These are phyloP conservation scores for Cladophialophora yegresii DNA, from an alignment of 2,329 filamentous ascomycete species.

Conservation along the genomic window DNA sequence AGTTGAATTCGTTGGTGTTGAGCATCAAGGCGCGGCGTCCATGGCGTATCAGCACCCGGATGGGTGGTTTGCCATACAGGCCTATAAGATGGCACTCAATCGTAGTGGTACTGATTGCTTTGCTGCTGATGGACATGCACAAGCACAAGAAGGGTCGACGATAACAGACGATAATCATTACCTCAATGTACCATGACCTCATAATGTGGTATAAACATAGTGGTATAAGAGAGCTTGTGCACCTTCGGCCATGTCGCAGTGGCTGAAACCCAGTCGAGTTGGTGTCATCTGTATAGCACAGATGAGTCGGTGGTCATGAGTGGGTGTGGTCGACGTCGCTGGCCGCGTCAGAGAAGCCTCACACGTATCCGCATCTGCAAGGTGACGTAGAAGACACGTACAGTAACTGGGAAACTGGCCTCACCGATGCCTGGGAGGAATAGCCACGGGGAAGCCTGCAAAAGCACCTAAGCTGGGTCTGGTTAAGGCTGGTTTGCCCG, in stretches of 20 bases:
- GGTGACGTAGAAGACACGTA: background rate
- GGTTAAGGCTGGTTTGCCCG: slow-evolving; percentile 1
- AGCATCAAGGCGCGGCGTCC: slow-evolving; percentile 1
- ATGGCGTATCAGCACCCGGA: background rate
- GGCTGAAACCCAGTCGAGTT: slow-evolving; percentile 1
- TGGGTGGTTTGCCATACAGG: background rate
- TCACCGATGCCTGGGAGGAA: background rate
- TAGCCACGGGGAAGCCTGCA: background rate
- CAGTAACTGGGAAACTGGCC: background rate
- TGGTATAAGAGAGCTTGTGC: background rate
- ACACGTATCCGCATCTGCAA: background rate
- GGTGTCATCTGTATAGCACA: background rate
- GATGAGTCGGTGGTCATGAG: background rate
- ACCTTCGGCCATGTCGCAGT: background rate
- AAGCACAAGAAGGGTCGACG: slow-evolving; percentile 8
- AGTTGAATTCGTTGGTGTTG: background rate
- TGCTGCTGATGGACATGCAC: background rate
- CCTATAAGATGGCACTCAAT: background rate
- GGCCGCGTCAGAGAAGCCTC: background rate
- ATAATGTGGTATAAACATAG: slow-evolving; percentile 12
- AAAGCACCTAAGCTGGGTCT: background rate
- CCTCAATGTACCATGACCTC: slow-evolving; percentile 19
- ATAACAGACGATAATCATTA: slow-evolving; percentile 13
- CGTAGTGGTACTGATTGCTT: slow-evolving; percentile 7
- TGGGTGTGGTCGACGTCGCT: background rate